Base-by-base conservation (phyloP, 805 yeast species). In the Candida oleophila region DNA sequence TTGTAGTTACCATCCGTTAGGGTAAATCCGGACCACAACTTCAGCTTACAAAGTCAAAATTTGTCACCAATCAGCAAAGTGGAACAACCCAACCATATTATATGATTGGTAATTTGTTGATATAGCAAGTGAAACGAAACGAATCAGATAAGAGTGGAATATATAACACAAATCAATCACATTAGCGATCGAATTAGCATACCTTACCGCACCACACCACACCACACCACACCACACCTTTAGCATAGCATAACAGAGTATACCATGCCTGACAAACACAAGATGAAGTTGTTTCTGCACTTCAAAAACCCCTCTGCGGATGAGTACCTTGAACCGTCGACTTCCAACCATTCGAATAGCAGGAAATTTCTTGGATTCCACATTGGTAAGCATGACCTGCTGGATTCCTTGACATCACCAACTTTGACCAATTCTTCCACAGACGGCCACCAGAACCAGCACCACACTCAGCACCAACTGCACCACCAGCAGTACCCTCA, bases 251-350 rank as follows among this genome's bases (percentile, higher is more conserved):
- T n/a, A n/a, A n/a, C n/a, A n/a, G n/a, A n/a, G n/a, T n/a, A n/a
- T n/a, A n/a, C 14, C 20, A 72, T 72, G 77, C 76, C 76, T 34
- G 76, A 72, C 53, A 66, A 65, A 59, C 75, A 70, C 57, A 71
- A 69, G 50, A 60, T 69, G 55, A 70, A 71, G 61, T 57, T 72
- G 35, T 68, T 72, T 47, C 57, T 62, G 48, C 74, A 70, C 54
- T 65, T 68, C 55, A 70, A 71, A 52, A 65, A 56, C 42, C 52
- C 59, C 25, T 46, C 56, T 32, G 54, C 47, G 30, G 55, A 52
- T 25, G 65, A 60, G 19, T 49, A 52, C 36, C 53, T 64, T 43
- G 53, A 64, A 5, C 66, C 65, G 7, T 62, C 71, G 3, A 58
- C 64, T 15, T 62, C 71, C 19, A 65, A 67, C 51, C 67, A 58